These are phyloP conservation scores for Cunninghamia lanceolata DNA, from an alignment of 75 land plant genomes.

Conservation along the genomic window DNA sequence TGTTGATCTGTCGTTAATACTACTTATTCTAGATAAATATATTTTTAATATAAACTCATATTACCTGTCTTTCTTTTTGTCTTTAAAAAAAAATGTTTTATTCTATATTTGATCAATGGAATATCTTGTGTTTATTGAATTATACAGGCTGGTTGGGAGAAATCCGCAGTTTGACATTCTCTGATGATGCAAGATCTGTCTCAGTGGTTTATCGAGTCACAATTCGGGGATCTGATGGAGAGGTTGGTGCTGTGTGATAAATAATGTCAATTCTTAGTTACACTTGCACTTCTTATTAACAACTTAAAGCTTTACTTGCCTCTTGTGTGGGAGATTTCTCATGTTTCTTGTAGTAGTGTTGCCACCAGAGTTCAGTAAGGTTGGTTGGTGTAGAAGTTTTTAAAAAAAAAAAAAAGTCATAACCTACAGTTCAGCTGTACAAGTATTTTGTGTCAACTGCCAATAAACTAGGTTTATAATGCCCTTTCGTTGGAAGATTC, in stretches of 20 bases:
- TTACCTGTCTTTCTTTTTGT: neutral
- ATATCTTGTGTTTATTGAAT: neutral
- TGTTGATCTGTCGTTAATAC: neutral
- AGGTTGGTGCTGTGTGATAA: constrained; percentile 31
- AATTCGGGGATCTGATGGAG: constrained; percentile 92
- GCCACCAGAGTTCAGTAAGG: neutral
- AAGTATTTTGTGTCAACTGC: neutral
- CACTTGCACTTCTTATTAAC: neutral
- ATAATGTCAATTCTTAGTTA: neutral
- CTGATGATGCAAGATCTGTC: constrained; percentile 67
- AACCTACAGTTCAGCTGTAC: too few relatives aligned
- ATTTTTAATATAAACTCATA: neutral
- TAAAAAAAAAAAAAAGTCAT: too few relatives aligned
- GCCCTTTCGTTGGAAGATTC: neutral
- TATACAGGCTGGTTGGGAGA: constrained; percentile 96
- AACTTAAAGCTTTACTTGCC: neutral
- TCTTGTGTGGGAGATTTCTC: neutral
- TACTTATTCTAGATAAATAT: neutral
- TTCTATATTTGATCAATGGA: neutral
- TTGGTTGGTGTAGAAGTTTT: neutral
- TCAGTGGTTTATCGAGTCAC: constrained; percentile 95
- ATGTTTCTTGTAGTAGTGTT: neutral
- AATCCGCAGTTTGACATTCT: constrained; percentile 71
- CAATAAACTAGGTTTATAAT: neutral
- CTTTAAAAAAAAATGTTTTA: neutral